Base-by-base conservation (phyloP, 495 filamentous ascomycete genomes). In the Aspergillus diversus region DNA sequence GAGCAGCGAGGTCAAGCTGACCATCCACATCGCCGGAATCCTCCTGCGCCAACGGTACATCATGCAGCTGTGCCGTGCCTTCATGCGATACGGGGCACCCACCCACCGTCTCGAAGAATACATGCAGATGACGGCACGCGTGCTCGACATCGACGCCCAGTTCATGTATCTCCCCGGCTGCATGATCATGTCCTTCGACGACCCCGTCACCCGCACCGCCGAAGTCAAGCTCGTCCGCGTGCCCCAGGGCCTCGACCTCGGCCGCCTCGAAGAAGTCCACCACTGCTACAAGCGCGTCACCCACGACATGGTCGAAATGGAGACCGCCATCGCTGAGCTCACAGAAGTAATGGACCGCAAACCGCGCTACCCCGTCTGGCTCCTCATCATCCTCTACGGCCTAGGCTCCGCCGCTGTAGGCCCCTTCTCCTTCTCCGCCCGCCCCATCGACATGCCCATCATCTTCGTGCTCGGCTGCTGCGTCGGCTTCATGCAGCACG, bases 161-260 rank as follows among this genome's bases (percentile, higher is more conserved):
- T 97, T 96, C 71, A 75, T 97, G 48, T 97, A 97, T 73, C 87
- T 97, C 4, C 94, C 94, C 0, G 92, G 91, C 6, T 95, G 90
- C 66, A 98, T 97, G 94, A 90, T 98, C 71, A 90, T 97, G 73
- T 92, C 92, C 0, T 97, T 98, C 69, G 93, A 96, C 68, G 94
- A 98, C 76, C 85, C 86, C 17, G 83, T 87, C 16, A 96, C 92
- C 1, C 94, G 96, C 68, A 97, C 94, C 0, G 92, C 92, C 5
- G 94, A 97, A 71, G 90, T 97, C 63, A 94, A 96, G 75, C 85
- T 98, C 32, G 89, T 98, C 17, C 87, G 91, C 33, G 82, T 86
- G 21, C 75, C 78, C 3, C 90, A 93, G 69, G 92, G 91, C 5
- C 85, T 98, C 17, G 90, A 98, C 71, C 82, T 98, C 4, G 92